Evolutionary conservation across 1,284 basidiomycete genomes (phyloP).

Genomic region (Marasmius tenuissimus): DNA sequence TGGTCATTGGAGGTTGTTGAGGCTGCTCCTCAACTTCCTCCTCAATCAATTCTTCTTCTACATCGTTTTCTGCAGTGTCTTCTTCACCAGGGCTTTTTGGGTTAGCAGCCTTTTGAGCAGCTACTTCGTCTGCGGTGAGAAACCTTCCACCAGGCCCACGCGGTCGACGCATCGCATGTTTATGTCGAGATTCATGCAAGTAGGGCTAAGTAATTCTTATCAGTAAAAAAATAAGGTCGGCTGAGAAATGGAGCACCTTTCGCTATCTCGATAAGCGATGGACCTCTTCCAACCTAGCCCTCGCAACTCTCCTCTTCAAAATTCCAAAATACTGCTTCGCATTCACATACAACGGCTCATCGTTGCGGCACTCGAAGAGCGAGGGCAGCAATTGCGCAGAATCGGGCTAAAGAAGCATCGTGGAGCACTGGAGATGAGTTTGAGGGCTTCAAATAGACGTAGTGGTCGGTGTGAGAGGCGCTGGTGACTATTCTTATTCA

Average conservation of each 20-base stretch:
- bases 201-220: slow-evolving; percentile 70
- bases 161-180: slow-evolving; percentile 96
- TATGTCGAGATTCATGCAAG: slow-evolving; percentile 95
- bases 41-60: slow-evolving; percentile 36
- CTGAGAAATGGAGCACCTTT: slow-evolving; percentile 59
- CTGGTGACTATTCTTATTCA: no score
- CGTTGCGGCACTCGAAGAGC: slow-evolving; percentile 65
- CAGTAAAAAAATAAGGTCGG: neutral
- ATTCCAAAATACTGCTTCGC: slow-evolving; percentile 98
- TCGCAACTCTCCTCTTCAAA: slow-evolving; percentile 85
- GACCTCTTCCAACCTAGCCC: slow-evolving; percentile 88
- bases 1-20: no score
- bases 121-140: slow-evolving; percentile 93
- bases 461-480: no score
- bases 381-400: no score
- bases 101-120: slow-evolving; percentile 60
- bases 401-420: no score
- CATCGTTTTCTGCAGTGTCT: slow-evolving; percentile 24
- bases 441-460: no score
- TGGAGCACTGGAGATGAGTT: no score
- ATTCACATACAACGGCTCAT: slow-evolving; percentile 95
- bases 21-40: slow-evolving; percentile 1
- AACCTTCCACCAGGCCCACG: slow-evolving; percentile 95
- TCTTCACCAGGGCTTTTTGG: slow-evolving; percentile 21
- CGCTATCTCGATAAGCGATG: slow-evolving; percentile 88